A percentile compares a stretch with the other conserved stretches of the same genome.
Conservation (phyloP, 2,329 filamentous ascomycete genomes). For the Aschersonia sp. region DNA sequence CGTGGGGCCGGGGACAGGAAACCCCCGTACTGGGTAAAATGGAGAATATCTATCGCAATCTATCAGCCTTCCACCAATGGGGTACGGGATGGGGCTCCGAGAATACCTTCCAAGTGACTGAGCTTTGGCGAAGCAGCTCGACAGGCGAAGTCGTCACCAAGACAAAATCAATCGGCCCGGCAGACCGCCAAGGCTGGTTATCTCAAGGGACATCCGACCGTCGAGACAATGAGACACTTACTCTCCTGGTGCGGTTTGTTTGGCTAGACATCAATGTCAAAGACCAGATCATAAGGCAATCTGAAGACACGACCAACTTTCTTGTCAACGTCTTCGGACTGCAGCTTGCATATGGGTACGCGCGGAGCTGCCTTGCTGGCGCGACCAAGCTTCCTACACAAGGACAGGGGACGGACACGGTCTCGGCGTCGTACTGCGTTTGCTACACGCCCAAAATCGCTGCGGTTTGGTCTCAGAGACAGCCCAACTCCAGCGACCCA, state of each 20-base stretch:
- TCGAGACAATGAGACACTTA: conserved; percentile 5
- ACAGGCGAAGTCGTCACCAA: conserved; percentile 7
- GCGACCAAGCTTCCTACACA: conserved; percentile 12
- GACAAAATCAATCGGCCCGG: conserved; percentile 3
- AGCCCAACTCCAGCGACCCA: conserved; percentile 3
- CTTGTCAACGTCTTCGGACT: conserved; percentile 15
- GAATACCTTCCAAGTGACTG: conserved; percentile 11
- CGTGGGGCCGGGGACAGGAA: too few relatives aligned
- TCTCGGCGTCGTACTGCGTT: conserved; percentile 14
- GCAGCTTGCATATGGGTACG: conserved; percentile 16
- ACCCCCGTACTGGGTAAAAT: conserved; percentile 5
- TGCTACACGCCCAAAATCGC: conserved; percentile 24
- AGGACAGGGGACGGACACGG: background rate
- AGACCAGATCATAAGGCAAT: conserved; percentile 11
- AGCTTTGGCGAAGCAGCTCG: conserved; percentile 13
- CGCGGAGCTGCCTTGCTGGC: conserved; percentile 18
- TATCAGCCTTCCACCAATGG: conserved; percentile 11
- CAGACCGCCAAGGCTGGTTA: conserved; percentile 10
- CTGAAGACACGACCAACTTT: conserved; percentile 5
- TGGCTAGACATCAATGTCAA: conserved; percentile 12
- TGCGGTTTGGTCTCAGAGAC: conserved; percentile 19
- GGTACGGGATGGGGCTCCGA: conserved; percentile 6
- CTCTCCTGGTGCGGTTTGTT: conserved; percentile 15
- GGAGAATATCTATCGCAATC: conserved; percentile 18
- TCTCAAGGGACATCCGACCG: conserved; percentile 6